Evolutionary conservation across 345 rosid species (phyloP), one percentile per base, ranked within the genome.

Genomic region (Tarenaya hassleriana): DNA sequence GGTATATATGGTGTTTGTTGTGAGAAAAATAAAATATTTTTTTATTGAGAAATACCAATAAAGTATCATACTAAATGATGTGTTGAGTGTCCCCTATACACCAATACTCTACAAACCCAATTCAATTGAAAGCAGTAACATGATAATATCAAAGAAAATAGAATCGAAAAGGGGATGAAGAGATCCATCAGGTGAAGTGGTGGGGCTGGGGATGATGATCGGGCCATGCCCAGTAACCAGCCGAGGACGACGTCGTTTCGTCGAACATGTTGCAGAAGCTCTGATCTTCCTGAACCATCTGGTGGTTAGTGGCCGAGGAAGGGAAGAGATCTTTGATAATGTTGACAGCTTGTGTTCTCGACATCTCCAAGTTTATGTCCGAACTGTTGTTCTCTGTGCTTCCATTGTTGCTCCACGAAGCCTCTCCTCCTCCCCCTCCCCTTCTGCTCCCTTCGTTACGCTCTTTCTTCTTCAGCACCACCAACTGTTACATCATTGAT

Each of bases 361-460:
- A 71, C 13, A 71, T 55, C 43, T 76, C 79, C n/a, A n/a, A n/a
- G n/a, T n/a, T n/a, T n/a, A 69, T 65, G 42, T 82, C 95, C 34
- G 73, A 75, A 55, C 70, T n/a, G n/a, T n/a, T 73, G 13, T 59
- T 52, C 53, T 66, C 64, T 10, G 60, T 66, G 42, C 86, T 82
- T 32, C 71, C 95, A 61, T 80, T 78, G 66, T 82, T 78, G 84
- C 84, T 86, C 88, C 88, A 75, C 33, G 91, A 82, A 57, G 68
- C 77, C 34, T 82, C 74, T 47, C 65, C 65, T 31, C 82, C 90
- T 74, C n/a, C n/a, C n/a, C n/a, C n/a, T n/a, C 75, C 77, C 75
- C 74, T 80, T 69, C 59, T 56, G 52, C 57, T 68, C 60, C 62
- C 59, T 49, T 71, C 85, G 29, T 68, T 73, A 54, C 75, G 60